Percentiles rank a stretch among this genome's conserved stretches.
These are phyloP conservation scores for Beta macrorhiza DNA, from an alignment of 179 eudicot genomes.

Conservation along the genomic window DNA sequence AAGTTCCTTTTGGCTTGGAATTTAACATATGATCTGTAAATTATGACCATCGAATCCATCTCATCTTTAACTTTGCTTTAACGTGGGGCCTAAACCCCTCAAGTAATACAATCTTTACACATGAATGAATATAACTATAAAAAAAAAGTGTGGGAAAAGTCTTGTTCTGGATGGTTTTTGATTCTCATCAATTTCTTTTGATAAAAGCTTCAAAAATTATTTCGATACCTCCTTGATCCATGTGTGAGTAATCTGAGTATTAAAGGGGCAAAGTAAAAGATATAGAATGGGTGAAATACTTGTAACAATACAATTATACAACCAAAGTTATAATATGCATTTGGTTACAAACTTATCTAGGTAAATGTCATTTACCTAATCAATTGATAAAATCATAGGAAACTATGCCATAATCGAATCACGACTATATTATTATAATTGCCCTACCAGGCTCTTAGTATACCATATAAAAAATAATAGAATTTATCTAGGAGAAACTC, in stretches of 20 bases:
- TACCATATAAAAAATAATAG: too few species aligned
- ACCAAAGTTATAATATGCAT: background rate
- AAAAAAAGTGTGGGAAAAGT: constrained; percentile 10
- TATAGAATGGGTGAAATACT: background rate
- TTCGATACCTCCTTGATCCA: constrained; percentile 18
- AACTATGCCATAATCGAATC: too few species aligned
- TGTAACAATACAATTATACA: background rate
- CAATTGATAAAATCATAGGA: too few species aligned
- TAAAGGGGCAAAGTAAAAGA: background rate
- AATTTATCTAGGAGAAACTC: too few species aligned
- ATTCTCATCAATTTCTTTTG: constrained; percentile 13
- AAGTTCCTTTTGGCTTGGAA: constrained; percentile 29
- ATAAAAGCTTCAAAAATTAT: constrained; percentile 13
- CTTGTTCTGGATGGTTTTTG: constrained; percentile 30
- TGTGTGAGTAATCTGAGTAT: background rate
- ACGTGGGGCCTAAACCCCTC: constrained; percentile 3
- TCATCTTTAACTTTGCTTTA: constrained; percentile 25
- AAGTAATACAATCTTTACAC: constrained; percentile 17
- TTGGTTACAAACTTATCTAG: too few species aligned
- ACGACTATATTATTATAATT: too few species aligned
- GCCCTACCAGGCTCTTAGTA: too few species aligned
- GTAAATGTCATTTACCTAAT: too few species aligned
- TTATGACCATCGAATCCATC: constrained; percentile 32
- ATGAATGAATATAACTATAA: background rate
- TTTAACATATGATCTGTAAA: constrained; percentile 25